Evolutionary conservation across 2,329 filamentous ascomycete species (phyloP).

Genomic region (Xylaria sp.): DNA sequence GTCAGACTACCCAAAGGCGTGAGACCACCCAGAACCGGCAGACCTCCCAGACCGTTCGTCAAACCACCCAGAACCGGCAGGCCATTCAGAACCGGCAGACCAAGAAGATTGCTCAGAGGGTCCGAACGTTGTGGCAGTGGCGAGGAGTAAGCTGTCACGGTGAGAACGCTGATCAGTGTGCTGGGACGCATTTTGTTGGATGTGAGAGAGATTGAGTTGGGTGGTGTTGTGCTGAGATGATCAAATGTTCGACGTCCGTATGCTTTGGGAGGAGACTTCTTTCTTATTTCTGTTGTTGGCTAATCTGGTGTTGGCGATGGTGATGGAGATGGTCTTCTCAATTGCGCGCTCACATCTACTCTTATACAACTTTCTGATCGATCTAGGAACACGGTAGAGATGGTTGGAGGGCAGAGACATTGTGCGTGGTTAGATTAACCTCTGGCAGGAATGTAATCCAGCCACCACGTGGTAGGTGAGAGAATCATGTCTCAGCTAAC

Average conservation of each 20-base stretch:
- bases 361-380: constrained; percentile 28
- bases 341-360: background rate
- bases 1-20: constrained; percentile 21
- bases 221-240: background rate
- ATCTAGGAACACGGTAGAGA: background rate
- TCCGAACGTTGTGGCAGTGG: constrained; percentile 16
- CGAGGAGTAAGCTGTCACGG: constrained; percentile 32
- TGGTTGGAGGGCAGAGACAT: constrained; percentile 3
- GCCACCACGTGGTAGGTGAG: constrained; percentile 24
- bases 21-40: background rate
- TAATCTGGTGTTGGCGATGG: background rate
- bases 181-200: constrained; percentile 39
- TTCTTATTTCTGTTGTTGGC: constrained; percentile 4
- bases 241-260: background rate
- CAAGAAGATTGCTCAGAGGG: background rate
- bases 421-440: background rate
- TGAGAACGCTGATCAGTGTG: constrained; percentile 33
- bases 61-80: background rate
- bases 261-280: background rate
- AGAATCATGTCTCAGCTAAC: constrained; percentile 36
- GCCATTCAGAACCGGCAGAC: background rate
- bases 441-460: constrained; percentile 29
- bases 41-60: background rate
- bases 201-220: constrained; percentile 1
- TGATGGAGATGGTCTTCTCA: background rate